phyloP scores from a whole-genome alignment of 306 rosid species.

The Lagenaria siceraria region DNA sequence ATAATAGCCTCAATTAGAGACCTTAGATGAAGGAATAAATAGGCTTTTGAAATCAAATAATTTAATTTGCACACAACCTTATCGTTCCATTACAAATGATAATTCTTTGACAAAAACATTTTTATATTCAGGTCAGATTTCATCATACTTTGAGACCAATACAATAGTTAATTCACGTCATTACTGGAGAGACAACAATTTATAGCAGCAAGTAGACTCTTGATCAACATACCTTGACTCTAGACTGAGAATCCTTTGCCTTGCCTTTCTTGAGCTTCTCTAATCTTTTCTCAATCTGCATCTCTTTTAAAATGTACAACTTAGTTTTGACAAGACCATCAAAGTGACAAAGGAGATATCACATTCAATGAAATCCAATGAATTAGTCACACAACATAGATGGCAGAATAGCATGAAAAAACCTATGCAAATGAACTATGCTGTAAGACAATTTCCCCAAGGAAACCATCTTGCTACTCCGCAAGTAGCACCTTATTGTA shows the following conservation, averaged over 20 bases:
- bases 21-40: background rate
- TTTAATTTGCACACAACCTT: background rate
- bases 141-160: background rate
- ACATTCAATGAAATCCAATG: background rate
- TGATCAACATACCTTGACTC: slow-evolving; percentile 45
- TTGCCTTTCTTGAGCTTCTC: slow-evolving; percentile 91
- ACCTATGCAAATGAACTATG: background rate
- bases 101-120: background rate
- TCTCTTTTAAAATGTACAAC: slow-evolving; percentile 36
- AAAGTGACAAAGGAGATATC: background rate
- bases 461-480: background rate
- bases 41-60: background rate
- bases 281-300: slow-evolving; percentile 94
- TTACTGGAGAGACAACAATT: background rate
- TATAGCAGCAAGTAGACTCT: background rate
- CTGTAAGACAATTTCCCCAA: background rate
- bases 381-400: background rate
- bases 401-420: background rate
- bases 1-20: background rate
- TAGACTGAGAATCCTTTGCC: slow-evolving; percentile 66
- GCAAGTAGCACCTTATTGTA: background rate
- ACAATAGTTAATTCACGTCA: background rate
- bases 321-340: slow-evolving; percentile 19
- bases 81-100: background rate
- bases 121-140: background rate